Base-by-base conservation (phyloP, 805 yeast genomes). In the Brettanomyces sp. region DNA sequence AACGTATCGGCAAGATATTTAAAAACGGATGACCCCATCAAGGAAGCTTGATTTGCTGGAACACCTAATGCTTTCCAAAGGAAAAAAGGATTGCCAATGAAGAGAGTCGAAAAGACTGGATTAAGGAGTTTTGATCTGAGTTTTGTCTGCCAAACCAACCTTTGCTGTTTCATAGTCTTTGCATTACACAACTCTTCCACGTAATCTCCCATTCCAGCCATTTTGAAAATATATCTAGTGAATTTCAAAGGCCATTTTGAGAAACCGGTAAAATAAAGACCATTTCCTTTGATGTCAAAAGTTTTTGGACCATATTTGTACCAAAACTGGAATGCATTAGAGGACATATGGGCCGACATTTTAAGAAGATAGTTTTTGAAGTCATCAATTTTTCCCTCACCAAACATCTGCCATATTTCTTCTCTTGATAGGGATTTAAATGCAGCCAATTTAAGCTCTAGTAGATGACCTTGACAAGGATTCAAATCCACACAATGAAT, bases 41-140 rank as follows among this genome's bases (percentile, higher is more conserved):
- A 76, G 28, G 77, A 69, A 5, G 93, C 89, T 66, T 85, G 95
- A 58, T 86, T 85, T 6, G 81, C 77, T 5, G 95, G 95, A 41
- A 85, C 95, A n/a, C 95, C 95, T 23, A 86, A 70, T 0, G 95
- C 95, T 60, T 83, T 85, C 95, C 95, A 85, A 47, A 86, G 69
- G 60, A 85, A 85, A n/a, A 85, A 62, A 21, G 91, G 90, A 62
- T 85, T 86, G n/a, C 89, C 89, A 38, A 86, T 74, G 43, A 86
- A 66, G 28, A 83, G 56, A 43, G 77, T 76, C 14, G 85, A 79
- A 45, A 85, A 81, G 43, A 82, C 53, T 21, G 86, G 85, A 56
- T 82, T 82, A 65, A 84, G 77, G 42, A 86, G 68, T 4, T 83
- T 76, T 4, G 93, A 93, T 51, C 79, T 77, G 45, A 85, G 72